Base-by-base conservation (phyloP, 768 basidiomycete species). In the Vararia minispora region DNA sequence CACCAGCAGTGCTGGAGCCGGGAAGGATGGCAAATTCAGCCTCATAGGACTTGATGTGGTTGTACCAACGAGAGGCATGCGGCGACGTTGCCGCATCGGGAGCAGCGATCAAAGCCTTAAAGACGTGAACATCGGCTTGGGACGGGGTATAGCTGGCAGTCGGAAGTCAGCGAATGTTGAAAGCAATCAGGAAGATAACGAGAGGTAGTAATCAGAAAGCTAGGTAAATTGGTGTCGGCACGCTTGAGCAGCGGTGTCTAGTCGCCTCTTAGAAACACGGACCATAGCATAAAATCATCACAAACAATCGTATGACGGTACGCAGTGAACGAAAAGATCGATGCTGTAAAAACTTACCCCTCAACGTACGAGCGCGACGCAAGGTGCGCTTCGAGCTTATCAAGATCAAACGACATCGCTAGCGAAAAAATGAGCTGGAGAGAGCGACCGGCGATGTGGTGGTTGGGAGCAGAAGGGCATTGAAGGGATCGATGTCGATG, bases 211-310 rank as follows among this genome's bases (percentile, higher is more conserved):
- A 53, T 87, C 85, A 87, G 83, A 74, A 52, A 58, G 79, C 80
- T 73, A 78, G 70, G 80, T 69, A 63, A 59, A 60, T 57, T 50
- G 47, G 54, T 82, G 52, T 87, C 84, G 66, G 79, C 84, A 86
- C 65, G 58, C 58, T 72, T 66, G 62, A 63, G 62, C 72, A 76
- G 81, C 79, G 84, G 73, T 83, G 80, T 88, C 86, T 90, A 80
- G 68, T 77, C 83, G 77, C 81, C 74, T 76, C 82, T 88, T 78
- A 74, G 86, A 84, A 88, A 88, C 85, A 87, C 86, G 86, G 85
- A 89, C 86, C 87, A 87, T 83, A 83, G 82, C 82, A 58, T 65
- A 50, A 48, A 60, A 60, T 85, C 83, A 84, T 87, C 79, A 71
- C 50, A 53, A 45, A 42, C 42, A 39, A 43, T 45, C 36, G 44